phyloP scores from a whole-genome alignment of 2,329 filamentous ascomycete species.

The Claviceps pazoutovae region DNA sequence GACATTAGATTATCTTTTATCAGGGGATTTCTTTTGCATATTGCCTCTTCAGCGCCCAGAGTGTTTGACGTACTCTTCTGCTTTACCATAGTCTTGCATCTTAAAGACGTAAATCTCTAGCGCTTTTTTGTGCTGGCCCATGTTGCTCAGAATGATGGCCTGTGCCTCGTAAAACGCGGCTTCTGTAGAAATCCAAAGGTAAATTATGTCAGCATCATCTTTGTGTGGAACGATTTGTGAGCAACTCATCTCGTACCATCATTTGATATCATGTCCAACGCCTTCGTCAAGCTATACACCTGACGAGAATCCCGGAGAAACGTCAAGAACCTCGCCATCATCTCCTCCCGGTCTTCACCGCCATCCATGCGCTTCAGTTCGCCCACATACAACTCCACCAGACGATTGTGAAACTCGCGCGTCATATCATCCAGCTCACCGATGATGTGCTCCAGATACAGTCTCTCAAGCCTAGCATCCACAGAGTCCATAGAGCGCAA shows the following conservation, averaged over 20 bases:
- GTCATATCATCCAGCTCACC: constrained; percentile 72
- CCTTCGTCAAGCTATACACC: constrained; percentile 62
- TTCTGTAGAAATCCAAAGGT: constrained; percentile 35
- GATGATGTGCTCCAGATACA: constrained; percentile 84
- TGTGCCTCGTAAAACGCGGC: constrained; percentile 76
- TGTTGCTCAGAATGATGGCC: constrained; percentile 82
- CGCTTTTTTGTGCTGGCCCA: constrained; percentile 90
- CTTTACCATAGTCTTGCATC: constrained; percentile 72
- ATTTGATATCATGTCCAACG: constrained; percentile 62
- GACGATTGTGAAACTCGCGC: constrained; percentile 72
- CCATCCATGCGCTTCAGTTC: constrained; percentile 33
- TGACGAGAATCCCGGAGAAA: constrained; percentile 66
- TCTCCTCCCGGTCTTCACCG: constrained; percentile 37
- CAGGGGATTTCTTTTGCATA: too few relatives aligned
- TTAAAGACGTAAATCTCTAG: constrained; percentile 97
- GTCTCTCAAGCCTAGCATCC: constrained; percentile 56
- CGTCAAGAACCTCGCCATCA: constrained; percentile 52
- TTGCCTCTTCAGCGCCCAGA: background rate
- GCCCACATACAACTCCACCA: constrained; percentile 58
- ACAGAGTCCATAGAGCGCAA: constrained; percentile 54
- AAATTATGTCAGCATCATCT: constrained; percentile 5
- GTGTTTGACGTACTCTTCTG: constrained; percentile 60
- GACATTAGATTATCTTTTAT: constrained; percentile 9
- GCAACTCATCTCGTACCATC: constrained; percentile 44
- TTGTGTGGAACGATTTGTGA: constrained; percentile 1